Conservation (phyloP, 345 rosid genomes). For the Conringia planisiliqua region DNA sequence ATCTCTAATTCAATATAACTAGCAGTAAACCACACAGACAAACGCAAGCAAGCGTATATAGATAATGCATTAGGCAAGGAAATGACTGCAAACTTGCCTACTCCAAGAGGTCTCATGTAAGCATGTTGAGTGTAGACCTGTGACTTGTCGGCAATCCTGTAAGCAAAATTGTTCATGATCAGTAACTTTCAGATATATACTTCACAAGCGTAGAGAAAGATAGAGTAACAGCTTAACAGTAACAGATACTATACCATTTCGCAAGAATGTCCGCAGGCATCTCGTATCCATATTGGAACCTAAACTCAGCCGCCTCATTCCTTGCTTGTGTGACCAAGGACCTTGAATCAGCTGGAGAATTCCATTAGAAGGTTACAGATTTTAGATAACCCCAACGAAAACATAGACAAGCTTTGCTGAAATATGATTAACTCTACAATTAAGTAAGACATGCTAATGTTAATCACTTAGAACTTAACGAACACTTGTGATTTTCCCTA, state of each 20-base stretch:
- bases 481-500: too few relatives aligned
- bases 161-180: conserved; percentile 1
- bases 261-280: conserved; percentile 95
- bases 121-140: conserved; percentile 99
- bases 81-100: conserved; percentile 53
- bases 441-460: neutral
- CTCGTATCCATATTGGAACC: conserved; percentile 91
- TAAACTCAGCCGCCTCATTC: conserved; percentile 98
- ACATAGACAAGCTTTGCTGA: neutral
- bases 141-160: conserved; percentile 96
- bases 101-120: conserved; percentile 99
- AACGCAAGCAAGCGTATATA: neutral
- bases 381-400: neutral
- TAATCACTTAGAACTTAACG: too few relatives aligned
- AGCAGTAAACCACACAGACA: neutral
- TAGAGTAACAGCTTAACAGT: neutral
- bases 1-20: neutral
- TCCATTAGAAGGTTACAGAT: neutral
- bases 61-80: neutral
- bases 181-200: neutral
- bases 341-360: conserved; percentile 89
- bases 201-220: neutral
- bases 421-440: neutral
- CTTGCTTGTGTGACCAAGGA: conserved; percentile 96
- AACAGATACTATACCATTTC: conserved; percentile 41